A percentile compares a stretch with the other conserved stretches of the same genome.
phyloP scores from a whole-genome alignment of 2,329 filamentous ascomycete species.

The Hymenoscyphus albidus region DNA sequence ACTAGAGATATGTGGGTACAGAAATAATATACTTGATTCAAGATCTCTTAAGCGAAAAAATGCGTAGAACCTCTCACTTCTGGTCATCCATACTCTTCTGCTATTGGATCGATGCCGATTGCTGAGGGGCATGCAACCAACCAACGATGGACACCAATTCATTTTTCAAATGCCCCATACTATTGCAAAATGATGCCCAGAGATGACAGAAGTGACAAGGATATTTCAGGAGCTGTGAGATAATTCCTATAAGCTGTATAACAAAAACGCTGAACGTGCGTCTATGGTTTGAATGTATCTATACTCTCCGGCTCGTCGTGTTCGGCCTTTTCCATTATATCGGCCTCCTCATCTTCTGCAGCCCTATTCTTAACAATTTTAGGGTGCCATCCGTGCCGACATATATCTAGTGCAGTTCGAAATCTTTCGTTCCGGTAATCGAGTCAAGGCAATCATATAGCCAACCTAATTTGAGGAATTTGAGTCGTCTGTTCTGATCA shows the following conservation, averaged over 20 bases:
- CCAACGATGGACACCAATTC: neutral
- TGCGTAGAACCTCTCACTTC: neutral
- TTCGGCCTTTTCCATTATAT: neutral
- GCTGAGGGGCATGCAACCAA: neutral
- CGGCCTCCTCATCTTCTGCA: slow-evolving; percentile 1
- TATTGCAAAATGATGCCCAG: neutral
- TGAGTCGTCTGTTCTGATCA: neutral
- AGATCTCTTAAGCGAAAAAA: neutral
- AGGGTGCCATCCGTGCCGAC: slow-evolving; percentile 17
- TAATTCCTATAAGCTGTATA: neutral
- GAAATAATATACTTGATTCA: neutral
- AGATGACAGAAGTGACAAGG: neutral
- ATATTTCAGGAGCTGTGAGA: neutral
- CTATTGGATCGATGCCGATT: neutral
- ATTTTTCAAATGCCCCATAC: neutral
- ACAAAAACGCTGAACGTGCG: neutral
- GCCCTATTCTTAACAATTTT: slow-evolving; percentile 2
- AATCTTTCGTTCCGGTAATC: neutral
- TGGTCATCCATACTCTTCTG: neutral
- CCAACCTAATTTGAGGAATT: neutral
- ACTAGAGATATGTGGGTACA: neutral
- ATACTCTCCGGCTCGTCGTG: neutral
- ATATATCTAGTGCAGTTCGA: slow-evolving; percentile 1
- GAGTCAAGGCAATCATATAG: slow-evolving; percentile 8
- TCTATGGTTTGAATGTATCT: neutral